Conservation (phyloP, 306 rosid species). For the Quercus suber region DNA sequence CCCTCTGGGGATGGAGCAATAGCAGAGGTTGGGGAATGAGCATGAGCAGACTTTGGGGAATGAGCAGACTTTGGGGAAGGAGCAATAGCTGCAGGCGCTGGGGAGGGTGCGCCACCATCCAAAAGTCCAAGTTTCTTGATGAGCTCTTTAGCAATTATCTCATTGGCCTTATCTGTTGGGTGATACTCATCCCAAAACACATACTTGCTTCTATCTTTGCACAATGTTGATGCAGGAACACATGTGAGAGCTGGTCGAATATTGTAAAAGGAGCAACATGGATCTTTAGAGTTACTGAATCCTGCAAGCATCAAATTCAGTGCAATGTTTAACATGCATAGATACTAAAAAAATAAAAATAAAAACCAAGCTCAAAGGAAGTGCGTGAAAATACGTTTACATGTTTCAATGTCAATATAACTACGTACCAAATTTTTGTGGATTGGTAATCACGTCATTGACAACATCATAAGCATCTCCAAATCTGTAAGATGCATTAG, state of each 20-base stretch:
- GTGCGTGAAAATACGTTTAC: background rate
- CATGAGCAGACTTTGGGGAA: constrained; percentile 11
- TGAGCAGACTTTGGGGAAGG: constrained; percentile 8
- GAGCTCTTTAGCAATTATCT: constrained; percentile 75
- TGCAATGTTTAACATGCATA: background rate
- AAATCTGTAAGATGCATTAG: constrained; percentile 62
- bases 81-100: constrained; percentile 27
- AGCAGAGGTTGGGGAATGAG: background rate
- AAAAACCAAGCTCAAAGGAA: background rate
- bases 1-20: constrained; percentile 57
- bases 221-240: constrained; percentile 72
- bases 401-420: background rate
- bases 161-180: constrained; percentile 83
- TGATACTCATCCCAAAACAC: constrained; percentile 99
- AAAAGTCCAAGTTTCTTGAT: constrained; percentile 68
- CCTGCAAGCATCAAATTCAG: constrained; percentile 41
- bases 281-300: constrained; percentile 64
- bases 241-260: constrained; percentile 90
- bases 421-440: constrained; percentile 59
- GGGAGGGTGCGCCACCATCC: constrained; percentile 28
- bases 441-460: constrained; percentile 60
- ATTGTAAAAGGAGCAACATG: constrained; percentile 86
- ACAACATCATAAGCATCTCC: constrained; percentile 91
- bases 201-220: constrained; percentile 89
- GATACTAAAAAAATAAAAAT: background rate